phyloP scores from a whole-genome alignment of 805 yeast genomes.

The Yamadazyma kitorensis region DNA sequence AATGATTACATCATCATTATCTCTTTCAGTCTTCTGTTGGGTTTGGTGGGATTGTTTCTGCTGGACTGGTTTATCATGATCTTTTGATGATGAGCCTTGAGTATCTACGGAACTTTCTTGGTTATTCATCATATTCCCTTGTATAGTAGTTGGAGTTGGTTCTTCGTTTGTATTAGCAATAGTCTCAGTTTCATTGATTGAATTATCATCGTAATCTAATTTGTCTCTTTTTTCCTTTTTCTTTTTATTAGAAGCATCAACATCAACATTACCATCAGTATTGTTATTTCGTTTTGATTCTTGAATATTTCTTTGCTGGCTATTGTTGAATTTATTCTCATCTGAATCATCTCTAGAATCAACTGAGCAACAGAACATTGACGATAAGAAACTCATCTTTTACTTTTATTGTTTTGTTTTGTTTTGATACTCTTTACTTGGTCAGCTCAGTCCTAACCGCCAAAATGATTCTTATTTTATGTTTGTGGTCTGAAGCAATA shows the following conservation, averaged over 20 bases:
- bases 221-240: conserved; percentile 22
- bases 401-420: no score
- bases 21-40: conserved; percentile 5
- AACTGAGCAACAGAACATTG: conserved; percentile 40
- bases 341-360: conserved; percentile 32
- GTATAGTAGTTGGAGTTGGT: conserved; percentile 7
- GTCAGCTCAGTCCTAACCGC: no score
- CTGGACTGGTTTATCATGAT: conserved; percentile 1
- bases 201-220: conserved; percentile 37
- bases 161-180: conserved; percentile 28
- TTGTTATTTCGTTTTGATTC: neutral
- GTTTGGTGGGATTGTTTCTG: neutral
- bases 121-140: conserved; percentile 2
- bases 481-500: no score
- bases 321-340: conserved; percentile 21
- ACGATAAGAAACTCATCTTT: conserved; percentile 12
- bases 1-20: conserved; percentile 9
- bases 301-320: neutral
- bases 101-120: conserved; percentile 7
- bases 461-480: no score
- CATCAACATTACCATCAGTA: neutral
- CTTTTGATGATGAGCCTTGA: conserved; percentile 6
- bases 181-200: conserved; percentile 41
- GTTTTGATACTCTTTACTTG: no score
- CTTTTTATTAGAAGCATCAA: no score